A percentile compares a stretch with the other conserved stretches of the same genome.
These are phyloP conservation scores for Trichoderma sp. DNA, from an alignment of 2,329 filamentous ascomycete genomes.

Conservation along the genomic window DNA sequence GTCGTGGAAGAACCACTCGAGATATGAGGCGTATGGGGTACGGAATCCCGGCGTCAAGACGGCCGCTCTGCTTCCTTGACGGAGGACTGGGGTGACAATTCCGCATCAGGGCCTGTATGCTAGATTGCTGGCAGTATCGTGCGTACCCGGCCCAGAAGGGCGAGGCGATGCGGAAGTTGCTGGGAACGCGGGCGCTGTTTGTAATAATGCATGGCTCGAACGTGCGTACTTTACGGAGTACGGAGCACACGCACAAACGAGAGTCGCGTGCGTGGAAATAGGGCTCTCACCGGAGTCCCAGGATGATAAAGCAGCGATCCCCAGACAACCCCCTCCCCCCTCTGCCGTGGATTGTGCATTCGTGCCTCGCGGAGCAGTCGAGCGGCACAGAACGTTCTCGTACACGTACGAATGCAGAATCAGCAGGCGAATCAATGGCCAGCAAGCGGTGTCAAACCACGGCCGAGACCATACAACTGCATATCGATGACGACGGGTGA, in stretches of 20 bases:
- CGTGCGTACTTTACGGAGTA: constrained; percentile 16
- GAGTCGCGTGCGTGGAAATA: constrained; percentile 24
- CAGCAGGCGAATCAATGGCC: constrained; percentile 11
- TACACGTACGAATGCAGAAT: neutral
- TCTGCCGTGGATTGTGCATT: constrained; percentile 4
- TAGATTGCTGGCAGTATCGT: neutral
- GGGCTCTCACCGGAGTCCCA: constrained; percentile 12
- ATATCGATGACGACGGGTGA: constrained; percentile 12
- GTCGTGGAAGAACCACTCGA: neutral
- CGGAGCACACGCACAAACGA: constrained; percentile 4
- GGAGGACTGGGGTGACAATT: constrained; percentile 7
- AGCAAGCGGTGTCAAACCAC: neutral
- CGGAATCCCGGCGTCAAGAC: constrained; percentile 17
- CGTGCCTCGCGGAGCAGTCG: neutral
- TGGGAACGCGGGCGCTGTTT: neutral
- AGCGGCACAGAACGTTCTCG: constrained; percentile 6
- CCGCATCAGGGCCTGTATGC: constrained; percentile 4
- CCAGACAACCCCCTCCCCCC: neutral
- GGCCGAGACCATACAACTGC: constrained; percentile 3
- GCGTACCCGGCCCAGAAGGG: neutral
- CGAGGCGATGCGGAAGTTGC: neutral
- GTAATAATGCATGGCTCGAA: neutral
- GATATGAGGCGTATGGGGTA: constrained; percentile 19
- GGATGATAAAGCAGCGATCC: constrained; percentile 15
- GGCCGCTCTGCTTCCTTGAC: constrained; percentile 17